Base-by-base conservation (phyloP, 768 basidiomycete genomes). In the Albatrellus ellisii region DNA sequence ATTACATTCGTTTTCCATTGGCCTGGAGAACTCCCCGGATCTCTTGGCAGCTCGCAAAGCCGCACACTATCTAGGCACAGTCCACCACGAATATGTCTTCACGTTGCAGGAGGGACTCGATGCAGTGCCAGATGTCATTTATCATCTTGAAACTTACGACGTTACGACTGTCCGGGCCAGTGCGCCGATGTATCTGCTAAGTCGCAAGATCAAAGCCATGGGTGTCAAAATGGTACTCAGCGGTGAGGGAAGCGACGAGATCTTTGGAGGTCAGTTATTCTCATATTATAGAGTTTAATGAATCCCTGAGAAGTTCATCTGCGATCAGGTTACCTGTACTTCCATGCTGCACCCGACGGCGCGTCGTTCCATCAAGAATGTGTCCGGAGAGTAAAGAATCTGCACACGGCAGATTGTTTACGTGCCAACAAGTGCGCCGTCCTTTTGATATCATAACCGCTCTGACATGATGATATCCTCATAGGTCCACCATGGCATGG, bases 161-260 rank as follows among this genome's bases (percentile, higher is more conserved):
- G 95, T 99, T 44, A 99, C 95, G 22, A 99, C 95, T 28, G 88
- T 97, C 37, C 82, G 95, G 36, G 95, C 95, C 7, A 89, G 85
- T 54, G 97, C 92, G 4, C 95, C 95, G 2, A 99, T 99, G 95
- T 98, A 98, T 62, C 78, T 99, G 22, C 76, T 99, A 46, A 89
- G 85, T 58, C 75, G 95, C 37, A 98, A 99, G 66, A 92, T 99
- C 67, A 99, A 98, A 66, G 94, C 95, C 4, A 97, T 90, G 87
- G 95, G 95, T 44, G 95, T 99, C 41, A 99, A 99, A 67, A 99
- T 99, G 95, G 95, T 99, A 12, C 70, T 98, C 26, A 88, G 84
- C 49, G 95, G 95, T 14, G 95, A 99, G 62, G 95, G 95, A 28
- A 89, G 86, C 48, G 95, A 99, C 53, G 95, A 99, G 62, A 90